Evolutionary conservation across 768 basidiomycete species (phyloP).

Genomic region (Lactarius akahatsu): DNA sequence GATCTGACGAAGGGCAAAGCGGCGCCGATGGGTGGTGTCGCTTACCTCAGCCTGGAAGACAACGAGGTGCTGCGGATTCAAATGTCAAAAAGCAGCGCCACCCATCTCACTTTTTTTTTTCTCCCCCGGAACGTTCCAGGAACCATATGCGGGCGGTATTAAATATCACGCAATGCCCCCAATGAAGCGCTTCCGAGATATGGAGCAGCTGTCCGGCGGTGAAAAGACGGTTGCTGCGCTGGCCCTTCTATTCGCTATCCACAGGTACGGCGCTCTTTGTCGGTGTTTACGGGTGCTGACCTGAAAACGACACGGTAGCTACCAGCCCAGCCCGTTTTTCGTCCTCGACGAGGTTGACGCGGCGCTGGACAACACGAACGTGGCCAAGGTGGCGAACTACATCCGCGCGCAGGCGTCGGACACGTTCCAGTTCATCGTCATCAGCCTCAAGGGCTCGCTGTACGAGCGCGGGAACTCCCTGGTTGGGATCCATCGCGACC

Average conservation of each 20-base stretch:
- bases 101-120: conserved; percentile 4
- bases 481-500: conserved; percentile 93
- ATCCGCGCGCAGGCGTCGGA: conserved; percentile 82
- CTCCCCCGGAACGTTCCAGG: conserved; percentile 42
- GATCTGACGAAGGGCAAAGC: conserved; percentile 95
- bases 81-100: not conserved
- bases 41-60: conserved; percentile 94
- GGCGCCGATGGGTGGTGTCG: conserved; percentile 92
- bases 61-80: conserved; percentile 62
- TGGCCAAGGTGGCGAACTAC: conserved; percentile 92
- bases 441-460: conserved; percentile 91
- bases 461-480: conserved; percentile 89
- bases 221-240: conserved; percentile 98
- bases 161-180: conserved; percentile 99
- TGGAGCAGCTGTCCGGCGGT: conserved; percentile 97
- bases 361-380: conserved; percentile 97
- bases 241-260: conserved; percentile 95
- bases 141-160: conserved; percentile 84
- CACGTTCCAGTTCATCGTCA: conserved; percentile 93
- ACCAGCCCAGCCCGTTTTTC: conserved; percentile 96
- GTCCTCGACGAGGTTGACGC: conserved; percentile 99
- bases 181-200: conserved; percentile 98
- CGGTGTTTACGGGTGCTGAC: not conserved
- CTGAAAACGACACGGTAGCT: conserved; percentile 46
- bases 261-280: conserved; percentile 57